Percentiles rank a stretch among this genome's conserved stretches.
Conservation (phyloP, 2,329 filamentous ascomycete species). For the Ceratocystis ficicola region DNA sequence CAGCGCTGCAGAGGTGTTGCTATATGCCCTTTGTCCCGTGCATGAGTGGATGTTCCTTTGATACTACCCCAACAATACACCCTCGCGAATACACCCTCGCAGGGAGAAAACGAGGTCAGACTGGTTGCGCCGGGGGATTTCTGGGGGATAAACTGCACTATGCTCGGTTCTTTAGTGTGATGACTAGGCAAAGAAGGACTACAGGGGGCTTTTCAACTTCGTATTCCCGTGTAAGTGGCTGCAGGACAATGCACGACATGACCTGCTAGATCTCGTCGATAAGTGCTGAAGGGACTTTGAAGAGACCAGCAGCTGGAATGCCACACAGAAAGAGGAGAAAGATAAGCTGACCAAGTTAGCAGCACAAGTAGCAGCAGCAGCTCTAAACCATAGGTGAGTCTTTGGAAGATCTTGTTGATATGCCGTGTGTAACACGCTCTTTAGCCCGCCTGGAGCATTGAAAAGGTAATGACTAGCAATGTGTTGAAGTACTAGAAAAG, state of each 20-base stretch:
- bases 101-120: not conserved
- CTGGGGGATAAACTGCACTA: not conserved
- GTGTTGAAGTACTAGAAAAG: not conserved
- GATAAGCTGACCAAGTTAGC: not conserved
- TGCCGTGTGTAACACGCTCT: not conserved
- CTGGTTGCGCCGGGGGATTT: no score
- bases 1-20: not conserved
- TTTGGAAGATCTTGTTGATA: not conserved
- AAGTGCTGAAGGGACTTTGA: not conserved
- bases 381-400: no score
- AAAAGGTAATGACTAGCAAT: not conserved
- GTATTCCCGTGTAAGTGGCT: slow-evolving; percentile 3
- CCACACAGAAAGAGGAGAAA: not conserved
- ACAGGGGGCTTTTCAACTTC: not conserved
- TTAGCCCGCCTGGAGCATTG: not conserved
- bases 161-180: not conserved
- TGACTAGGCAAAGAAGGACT: not conserved
- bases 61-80: not conserved
- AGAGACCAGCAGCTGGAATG: not conserved
- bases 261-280: not conserved
- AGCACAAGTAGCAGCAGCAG: not conserved
- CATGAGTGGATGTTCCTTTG: not conserved
- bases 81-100: not conserved
- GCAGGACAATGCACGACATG: not conserved
- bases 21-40: not conserved